A percentile compares a stretch with the other conserved stretches of the same genome.
Conservation (phyloP, 2,329 filamentous ascomycete genomes). For the Xylariomycetidae sp. region DNA sequence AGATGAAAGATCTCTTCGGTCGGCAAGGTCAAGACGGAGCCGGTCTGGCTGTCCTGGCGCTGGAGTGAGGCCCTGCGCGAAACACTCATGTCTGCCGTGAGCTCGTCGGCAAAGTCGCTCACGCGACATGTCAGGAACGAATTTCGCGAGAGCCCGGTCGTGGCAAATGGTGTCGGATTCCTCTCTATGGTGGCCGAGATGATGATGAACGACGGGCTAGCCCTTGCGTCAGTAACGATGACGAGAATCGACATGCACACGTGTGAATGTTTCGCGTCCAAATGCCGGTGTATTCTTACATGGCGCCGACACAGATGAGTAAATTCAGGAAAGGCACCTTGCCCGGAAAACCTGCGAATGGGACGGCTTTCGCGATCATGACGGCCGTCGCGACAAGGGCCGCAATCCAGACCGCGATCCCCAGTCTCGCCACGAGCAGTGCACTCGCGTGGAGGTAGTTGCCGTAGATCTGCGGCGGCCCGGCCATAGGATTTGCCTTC, state of each 20-base stretch:
- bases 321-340: conserved; percentile 27
- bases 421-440: conserved; percentile 24
- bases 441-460: conserved; percentile 26
- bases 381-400: conserved; percentile 25
- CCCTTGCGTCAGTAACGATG: conserved; percentile 3
- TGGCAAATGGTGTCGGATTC: conserved; percentile 24
- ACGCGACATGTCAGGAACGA: conserved; percentile 21
- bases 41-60: conserved; percentile 16
- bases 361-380: conserved; percentile 18
- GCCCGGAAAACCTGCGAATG: conserved; percentile 14
- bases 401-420: conserved; percentile 25
- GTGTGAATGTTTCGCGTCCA: not conserved
- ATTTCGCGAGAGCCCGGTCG: conserved; percentile 17
- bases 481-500: no score
- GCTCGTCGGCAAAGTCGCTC: conserved; percentile 20
- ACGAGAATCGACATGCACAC: no score
- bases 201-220: conserved; percentile 23
- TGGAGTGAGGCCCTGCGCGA: conserved; percentile 21
- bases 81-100: conserved; percentile 18
- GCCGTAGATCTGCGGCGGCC: conserved; percentile 23
- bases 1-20: conserved; percentile 19
- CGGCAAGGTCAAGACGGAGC: conserved; percentile 18
- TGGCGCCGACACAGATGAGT: conserved; percentile 23
- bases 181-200: conserved; percentile 27
- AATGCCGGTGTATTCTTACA: conserved; percentile 26